Base-by-base conservation (phyloP, 257 asterid species). In the Ballota nigra region DNA sequence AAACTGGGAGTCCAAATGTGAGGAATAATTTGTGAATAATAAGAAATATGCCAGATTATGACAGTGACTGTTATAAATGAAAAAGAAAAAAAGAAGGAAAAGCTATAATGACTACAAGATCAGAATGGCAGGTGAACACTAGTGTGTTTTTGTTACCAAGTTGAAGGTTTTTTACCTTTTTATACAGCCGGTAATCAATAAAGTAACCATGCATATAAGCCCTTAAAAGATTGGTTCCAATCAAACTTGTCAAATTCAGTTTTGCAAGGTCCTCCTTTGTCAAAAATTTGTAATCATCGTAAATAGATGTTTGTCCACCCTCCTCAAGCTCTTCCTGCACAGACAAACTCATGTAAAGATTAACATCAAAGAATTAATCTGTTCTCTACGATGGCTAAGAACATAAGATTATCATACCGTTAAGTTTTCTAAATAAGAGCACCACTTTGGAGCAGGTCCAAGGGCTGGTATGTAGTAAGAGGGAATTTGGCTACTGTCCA, bases 401-500 rank as follows among this genome's bases (percentile, higher is more conserved):
- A 8, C 47, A 70, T 43, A 64, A 67, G 66, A 60, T 57, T 68
- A 20, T 5, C 86, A 69, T 71, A 94, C 97, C 72, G 97, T 94
- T 79, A 94, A 66, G 73, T 84, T 89, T 73, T 94, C 97, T 66
- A 94, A 75, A 79, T 86, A 82, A 61, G 99, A 83, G 68, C 95
- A 86, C 99, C 98, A 94, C 83, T 89, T 94, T 31, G 99, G 99
- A 56, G 97, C 98, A 61, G 96, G 96, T 60, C 98, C 98, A 59
- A 94, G 96, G 73, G 91, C 94, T 69, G 99, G 99, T 76, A 89
- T 86, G 83, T 89, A 94, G 79, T 86, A 94, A 75, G 96, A 88
- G 24, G 99, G 99, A 80, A 94, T 88, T 72, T 89, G 97, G 75
- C 92, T 89, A 81, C 79, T 86, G 81, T 91, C 98, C 72, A 94